Evolutionary conservation across 2,329 filamentous ascomycete genomes (phyloP), one percentile per base, ranked within the genome.

Genomic region (Magnaporthiopsis rhizophila): DNA sequence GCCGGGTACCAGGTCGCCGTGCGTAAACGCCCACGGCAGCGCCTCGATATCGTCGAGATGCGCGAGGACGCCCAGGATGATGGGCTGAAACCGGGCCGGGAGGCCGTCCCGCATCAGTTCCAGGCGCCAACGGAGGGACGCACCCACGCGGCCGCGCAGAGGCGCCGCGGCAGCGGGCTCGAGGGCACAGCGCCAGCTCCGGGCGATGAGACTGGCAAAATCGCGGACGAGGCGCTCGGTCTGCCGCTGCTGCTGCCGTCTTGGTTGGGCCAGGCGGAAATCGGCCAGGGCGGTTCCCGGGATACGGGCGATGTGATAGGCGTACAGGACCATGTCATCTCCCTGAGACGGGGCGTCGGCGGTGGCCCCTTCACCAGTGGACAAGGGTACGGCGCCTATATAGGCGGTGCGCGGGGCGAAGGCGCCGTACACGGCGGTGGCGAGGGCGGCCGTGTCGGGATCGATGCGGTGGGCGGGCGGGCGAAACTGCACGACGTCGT

Each of bases 1-100:
- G 2, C 77, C 77, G 0, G 83, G 77, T 0, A 86, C 74, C 6
- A 88, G 73, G 68, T 89, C 86, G 0, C 86, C 86, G 64, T 89
- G 86, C 7, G 80, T 87, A 13, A 89, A 71, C 4, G 81, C 79
- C 74, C 85, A 82, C 0, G 84, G 83, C 4, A 85, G 73, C 8
- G 64, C 65, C 65, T 79, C 74, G 30, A 83, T 76, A 2, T 68
- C 65, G 3, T 68, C 68, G 18, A 81, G 64, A 21, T 72, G 68
- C 9, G 64, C 64, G 8, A 76, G 68, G 0, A 75, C 62, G 3
- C 68, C 68, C 5, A 58, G 62, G 57, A 72, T 72, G 56, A 70
- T 66, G 12, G 67, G 58, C 18, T 70, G 68, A 65, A 79, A 75
- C 0, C 77, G 72, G 13, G 38, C 26, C 0, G 79, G 79, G 0